Conservation (phyloP, 2,329 filamentous ascomycete genomes). For the Leptographium galeiforme region DNA sequence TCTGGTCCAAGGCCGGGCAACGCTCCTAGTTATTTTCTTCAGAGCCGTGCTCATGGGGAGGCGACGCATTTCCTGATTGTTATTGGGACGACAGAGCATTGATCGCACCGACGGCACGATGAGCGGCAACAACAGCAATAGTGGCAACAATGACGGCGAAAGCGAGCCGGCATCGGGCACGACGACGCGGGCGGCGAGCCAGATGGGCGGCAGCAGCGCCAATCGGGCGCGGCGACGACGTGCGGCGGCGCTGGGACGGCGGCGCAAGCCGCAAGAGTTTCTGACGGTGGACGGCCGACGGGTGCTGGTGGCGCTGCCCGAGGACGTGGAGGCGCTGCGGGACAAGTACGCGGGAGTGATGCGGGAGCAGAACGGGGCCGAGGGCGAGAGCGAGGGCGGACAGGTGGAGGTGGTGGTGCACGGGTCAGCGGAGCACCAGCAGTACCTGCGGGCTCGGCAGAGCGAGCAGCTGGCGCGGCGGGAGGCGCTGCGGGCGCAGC, state of each 20-base stretch:
- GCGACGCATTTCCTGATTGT: too few species aligned
- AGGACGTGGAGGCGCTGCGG: conserved; percentile 36
- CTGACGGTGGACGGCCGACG: conserved; percentile 40
- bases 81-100: too few species aligned
- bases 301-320: conserved; percentile 42
- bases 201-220: background rate
- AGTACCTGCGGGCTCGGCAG: conserved; percentile 35
- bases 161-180: too few species aligned
- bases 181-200: background rate
- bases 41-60: too few species aligned
- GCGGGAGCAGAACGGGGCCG: conserved; percentile 14
- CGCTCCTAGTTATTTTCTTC: too few species aligned
- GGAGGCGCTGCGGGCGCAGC: conserved; percentile 30
- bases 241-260: conserved; percentile 1
- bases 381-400: background rate
- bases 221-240: background rate
- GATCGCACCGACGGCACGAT: too few species aligned
- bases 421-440: conserved; percentile 33
- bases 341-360: conserved; percentile 24
- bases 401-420: conserved; percentile 45
- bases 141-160: too few species aligned
- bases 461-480: conserved; percentile 37
- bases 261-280: conserved; percentile 36
- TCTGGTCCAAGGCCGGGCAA: too few species aligned
- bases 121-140: too few species aligned